Percentiles rank a stretch among this genome's conserved stretches.
phyloP scores from a whole-genome alignment of 2,329 filamentous ascomycete species.

The Huntiella abstrusa region DNA sequence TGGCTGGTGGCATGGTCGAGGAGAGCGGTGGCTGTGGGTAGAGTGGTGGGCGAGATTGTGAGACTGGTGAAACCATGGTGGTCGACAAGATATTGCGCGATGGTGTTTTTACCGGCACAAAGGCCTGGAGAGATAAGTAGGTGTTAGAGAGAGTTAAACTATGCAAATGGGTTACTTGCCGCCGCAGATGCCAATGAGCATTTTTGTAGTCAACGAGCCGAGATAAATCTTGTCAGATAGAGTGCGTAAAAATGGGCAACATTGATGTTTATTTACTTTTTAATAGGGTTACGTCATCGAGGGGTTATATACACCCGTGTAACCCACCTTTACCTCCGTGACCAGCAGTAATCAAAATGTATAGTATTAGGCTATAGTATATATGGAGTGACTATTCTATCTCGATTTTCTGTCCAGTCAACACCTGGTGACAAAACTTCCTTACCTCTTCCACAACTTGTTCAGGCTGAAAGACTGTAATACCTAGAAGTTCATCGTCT shows the following conservation, averaged over 20 bases:
- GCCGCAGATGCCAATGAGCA: constrained; percentile 64
- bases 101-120: constrained; percentile 79
- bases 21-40: constrained; percentile 45
- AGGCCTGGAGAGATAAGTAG: constrained; percentile 40
- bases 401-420: neutral
- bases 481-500: constrained; percentile 1
- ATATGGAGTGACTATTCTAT: neutral
- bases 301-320: no score
- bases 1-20: constrained; percentile 69
- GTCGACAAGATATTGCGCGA: constrained; percentile 71
- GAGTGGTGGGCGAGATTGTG: constrained; percentile 32
- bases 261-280: no score
- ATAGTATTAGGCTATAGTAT: no score
- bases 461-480: neutral
- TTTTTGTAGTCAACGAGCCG: constrained; percentile 17
- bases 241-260: no score
- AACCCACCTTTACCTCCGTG: no score
- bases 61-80: constrained; percentile 67
- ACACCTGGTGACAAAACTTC: neutral
- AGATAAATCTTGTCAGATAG: no score
- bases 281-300: no score
- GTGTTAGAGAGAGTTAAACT: neutral
- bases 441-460: neutral
- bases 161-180: constrained; percentile 25
- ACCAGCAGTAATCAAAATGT: no score